Evolutionary conservation across 225 moss, liverwort and hornwort species (phyloP), one percentile per base, ranked within the genome.

Genomic region (Marchantia polymorpha): DNA sequence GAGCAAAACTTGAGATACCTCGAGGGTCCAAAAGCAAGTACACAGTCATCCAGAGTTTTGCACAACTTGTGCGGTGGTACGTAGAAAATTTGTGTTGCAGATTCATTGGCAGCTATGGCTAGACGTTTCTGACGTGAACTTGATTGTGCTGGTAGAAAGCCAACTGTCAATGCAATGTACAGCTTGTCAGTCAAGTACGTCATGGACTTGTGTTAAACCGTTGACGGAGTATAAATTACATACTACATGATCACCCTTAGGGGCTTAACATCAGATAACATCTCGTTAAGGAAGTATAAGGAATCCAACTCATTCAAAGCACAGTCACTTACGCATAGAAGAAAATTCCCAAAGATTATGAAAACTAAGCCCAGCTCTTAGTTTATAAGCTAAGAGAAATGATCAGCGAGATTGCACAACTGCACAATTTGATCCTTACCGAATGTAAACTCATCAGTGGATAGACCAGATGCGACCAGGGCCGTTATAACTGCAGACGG

Each of bases 391-490:
- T 39, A 39, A 39, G 39, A 39, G 39, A 5, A 39, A 39, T 39
- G 39, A 39, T 39, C 39, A 39, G 39, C 39, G 5, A 39, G 39
- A 39, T 39, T 39, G 39, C 39, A 39, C 23, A 46, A n/a, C 66
- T 29, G 26, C 13, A 52, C 46, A 14, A 9, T 68, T 20, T 12
- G 55, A 39, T 16, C 76, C 89, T 85, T 82, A 99, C 99, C 90
- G 66, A 95, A 99, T 65, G 89, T 83, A 76, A 99, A 99, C 77
- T 95, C 95, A 52, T 91, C 83, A 50, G 93, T 95, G 73, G 99
- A 88, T 85, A 99, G 85, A 78, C 99, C 95, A 73, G 95, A 99
- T 70, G 95, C 95, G 83, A 99, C 92, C 71, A 99, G 88, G 19
- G 95, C 99, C 30, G 92, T 91, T 76, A 93, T 77, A 30, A 91